A percentile compares a stretch with the other conserved stretches of the same genome.
These are phyloP conservation scores for Solanum bulbocastanum DNA, from an alignment of 257 asterid genomes.

Conservation along the genomic window DNA sequence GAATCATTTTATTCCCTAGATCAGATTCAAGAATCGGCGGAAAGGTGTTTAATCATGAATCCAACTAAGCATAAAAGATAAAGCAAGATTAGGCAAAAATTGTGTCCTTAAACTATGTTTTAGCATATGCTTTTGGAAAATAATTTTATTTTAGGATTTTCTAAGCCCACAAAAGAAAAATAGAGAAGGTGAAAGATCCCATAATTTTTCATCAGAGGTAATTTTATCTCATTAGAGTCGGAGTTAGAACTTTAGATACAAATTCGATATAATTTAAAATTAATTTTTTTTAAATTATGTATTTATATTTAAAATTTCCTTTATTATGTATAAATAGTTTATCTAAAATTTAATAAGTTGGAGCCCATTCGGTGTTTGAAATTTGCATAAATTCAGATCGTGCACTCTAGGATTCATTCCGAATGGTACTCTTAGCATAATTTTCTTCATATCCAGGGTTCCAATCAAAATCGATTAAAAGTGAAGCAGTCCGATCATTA, in stretches of 20 bases:
- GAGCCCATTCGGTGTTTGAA: background rate
- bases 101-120: background rate
- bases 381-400: no score
- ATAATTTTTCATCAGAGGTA: background rate
- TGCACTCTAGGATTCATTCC: accelerated
- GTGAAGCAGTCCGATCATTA: no score
- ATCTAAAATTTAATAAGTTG: background rate
- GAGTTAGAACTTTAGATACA: background rate
- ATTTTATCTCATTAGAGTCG: background rate
- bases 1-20: background rate
- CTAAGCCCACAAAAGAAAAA: background rate
- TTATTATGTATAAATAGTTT: background rate
- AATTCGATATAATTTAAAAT: background rate
- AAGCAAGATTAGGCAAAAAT: background rate
- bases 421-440: no score
- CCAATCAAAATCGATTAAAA: no score
- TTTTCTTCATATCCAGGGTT: no score
- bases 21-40: background rate
- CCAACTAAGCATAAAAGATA: background rate
- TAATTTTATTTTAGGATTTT: background rate
- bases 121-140: background rate
- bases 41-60: background rate
- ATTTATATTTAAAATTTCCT: background rate
- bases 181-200: background rate
- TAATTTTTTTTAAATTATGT: background rate